Evolutionary conservation across 192 early-diverging fungal species (phyloP), one percentile per base, ranked within the genome.

Genomic region (Gonapodya prolifera): DNA sequence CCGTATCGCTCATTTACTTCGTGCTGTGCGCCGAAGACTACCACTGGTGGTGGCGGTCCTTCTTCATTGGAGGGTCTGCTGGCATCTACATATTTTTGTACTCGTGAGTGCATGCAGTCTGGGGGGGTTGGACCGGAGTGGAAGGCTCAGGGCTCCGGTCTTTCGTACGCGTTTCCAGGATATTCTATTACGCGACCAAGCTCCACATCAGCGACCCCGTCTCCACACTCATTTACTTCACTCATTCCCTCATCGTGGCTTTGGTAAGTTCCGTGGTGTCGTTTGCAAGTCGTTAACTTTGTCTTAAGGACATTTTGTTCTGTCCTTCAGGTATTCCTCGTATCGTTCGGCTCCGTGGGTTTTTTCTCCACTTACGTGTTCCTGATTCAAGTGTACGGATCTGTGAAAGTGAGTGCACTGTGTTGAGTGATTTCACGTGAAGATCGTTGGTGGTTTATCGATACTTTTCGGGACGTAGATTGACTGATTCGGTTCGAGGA

Each of bases 61-160:
- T 95, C 84, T 84, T 91, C 16, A 90, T 92, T 2, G 87, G 90
- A 8, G 93, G 87, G 8, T 89, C 90, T 74, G 92, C 88, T 1
- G 87, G 89, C 1, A 69, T 91, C 75, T 96, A 95, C 82, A 89
- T 95, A 34, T 94, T 94, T 80, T 80, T 89, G 45, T 96, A 95
- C n/a, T 8, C 13, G 45, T 69, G 45, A 16, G 8, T 69, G 8
- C n/a, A n/a, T n/a, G n/a, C n/a, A n/a, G n/a, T n/a, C n/a, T n/a
- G n/a, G n/a, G n/a, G n/a, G n/a, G n/a, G n/a, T n/a, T n/a, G n/a
- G n/a, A n/a, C n/a, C n/a, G n/a, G n/a, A n/a, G n/a, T n/a, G n/a
- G n/a, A n/a, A n/a, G n/a, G n/a, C n/a, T n/a, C n/a, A n/a, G n/a
- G n/a, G n/a, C 13, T n/a, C 45, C 45, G 45, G 45, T 69, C 45